phyloP scores from a whole-genome alignment of 2,329 filamentous ascomycete genomes.

The Colletotrichum caudatum region DNA sequence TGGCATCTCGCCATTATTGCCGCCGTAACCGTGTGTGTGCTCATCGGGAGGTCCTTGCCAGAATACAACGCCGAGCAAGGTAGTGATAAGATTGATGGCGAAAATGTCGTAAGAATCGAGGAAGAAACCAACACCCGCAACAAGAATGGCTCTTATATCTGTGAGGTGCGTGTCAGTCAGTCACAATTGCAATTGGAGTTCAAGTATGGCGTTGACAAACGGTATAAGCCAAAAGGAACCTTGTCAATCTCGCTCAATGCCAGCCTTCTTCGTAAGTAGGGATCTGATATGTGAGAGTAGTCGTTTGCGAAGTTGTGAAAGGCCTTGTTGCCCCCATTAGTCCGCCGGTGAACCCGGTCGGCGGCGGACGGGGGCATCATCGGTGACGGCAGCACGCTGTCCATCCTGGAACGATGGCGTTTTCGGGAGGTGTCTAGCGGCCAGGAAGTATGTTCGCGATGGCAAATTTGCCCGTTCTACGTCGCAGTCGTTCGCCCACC shows the following conservation, averaged over 20 bases:
- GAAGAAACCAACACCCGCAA: constrained; percentile 87
- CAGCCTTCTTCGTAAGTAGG: constrained; percentile 80
- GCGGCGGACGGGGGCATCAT: constrained; percentile 48
- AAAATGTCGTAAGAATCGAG: constrained; percentile 87
- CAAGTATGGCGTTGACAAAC: constrained; percentile 48
- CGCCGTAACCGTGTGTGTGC: constrained; percentile 60
- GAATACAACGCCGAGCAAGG: constrained; percentile 81
- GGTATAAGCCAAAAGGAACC: constrained; percentile 80
- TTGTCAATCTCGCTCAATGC: constrained; percentile 85
- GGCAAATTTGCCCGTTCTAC: constrained; percentile 33
- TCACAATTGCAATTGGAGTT: constrained; percentile 28
- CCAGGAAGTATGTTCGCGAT: constrained; percentile 13
- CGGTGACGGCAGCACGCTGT: constrained; percentile 58
- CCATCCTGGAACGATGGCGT: constrained; percentile 34
- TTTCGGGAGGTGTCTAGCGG: constrained; percentile 11
- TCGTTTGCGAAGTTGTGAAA: constrained; percentile 83
- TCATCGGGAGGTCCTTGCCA: constrained; percentile 64
- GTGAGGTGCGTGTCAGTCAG: background rate
- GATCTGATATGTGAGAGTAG: constrained; percentile 74
- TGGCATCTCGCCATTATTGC: constrained; percentile 69
- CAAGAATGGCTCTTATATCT: constrained; percentile 78
- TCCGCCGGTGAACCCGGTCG: constrained; percentile 52
- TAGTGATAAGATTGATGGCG: constrained; percentile 79
- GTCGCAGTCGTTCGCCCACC: constrained; percentile 18
- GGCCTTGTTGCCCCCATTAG: constrained; percentile 73